A percentile compares a stretch with the other conserved stretches of the same genome.
Conservation (phyloP, 2,329 filamentous ascomycete species). For the Xylaria digitata region DNA sequence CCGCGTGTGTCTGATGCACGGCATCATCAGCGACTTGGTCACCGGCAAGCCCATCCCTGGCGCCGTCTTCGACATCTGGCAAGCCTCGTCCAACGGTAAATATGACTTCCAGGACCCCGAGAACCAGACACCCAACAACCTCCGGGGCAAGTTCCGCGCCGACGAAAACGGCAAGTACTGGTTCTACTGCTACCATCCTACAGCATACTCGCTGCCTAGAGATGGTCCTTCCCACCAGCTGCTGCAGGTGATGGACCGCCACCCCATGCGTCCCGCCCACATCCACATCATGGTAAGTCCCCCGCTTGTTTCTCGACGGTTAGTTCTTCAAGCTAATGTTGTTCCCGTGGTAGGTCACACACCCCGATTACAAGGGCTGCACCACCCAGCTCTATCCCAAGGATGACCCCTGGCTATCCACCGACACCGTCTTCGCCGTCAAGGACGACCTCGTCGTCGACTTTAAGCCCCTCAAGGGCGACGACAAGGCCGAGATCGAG, state of each 20-base stretch:
- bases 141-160: conserved; percentile 79
- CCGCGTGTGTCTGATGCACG: conserved; percentile 74
- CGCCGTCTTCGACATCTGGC: conserved; percentile 82
- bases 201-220: conserved; percentile 76
- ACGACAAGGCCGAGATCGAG: conserved; percentile 48
- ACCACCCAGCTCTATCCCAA: conserved; percentile 83
- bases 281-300: conserved; percentile 63
- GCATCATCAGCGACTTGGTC: conserved; percentile 62
- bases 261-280: conserved; percentile 62
- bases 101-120: conserved; percentile 82
- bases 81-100: conserved; percentile 78
- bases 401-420: conserved; percentile 70
- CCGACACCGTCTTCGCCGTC: conserved; percentile 64
- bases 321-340: neutral
- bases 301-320: neutral
- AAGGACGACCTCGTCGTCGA: conserved; percentile 64
- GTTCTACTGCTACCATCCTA: conserved; percentile 81
- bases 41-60: conserved; percentile 68
- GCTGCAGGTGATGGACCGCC: conserved; percentile 59
- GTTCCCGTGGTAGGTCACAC: conserved; percentile 56
- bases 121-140: conserved; percentile 77
- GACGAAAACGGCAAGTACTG: conserved; percentile 76
- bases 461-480: conserved; percentile 58
- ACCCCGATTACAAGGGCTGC: conserved; percentile 74
- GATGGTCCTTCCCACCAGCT: conserved; percentile 63